These are phyloP conservation scores for Erythrophleum ivorense DNA, from an alignment of 331 rosid genomes.

Conservation along the genomic window DNA sequence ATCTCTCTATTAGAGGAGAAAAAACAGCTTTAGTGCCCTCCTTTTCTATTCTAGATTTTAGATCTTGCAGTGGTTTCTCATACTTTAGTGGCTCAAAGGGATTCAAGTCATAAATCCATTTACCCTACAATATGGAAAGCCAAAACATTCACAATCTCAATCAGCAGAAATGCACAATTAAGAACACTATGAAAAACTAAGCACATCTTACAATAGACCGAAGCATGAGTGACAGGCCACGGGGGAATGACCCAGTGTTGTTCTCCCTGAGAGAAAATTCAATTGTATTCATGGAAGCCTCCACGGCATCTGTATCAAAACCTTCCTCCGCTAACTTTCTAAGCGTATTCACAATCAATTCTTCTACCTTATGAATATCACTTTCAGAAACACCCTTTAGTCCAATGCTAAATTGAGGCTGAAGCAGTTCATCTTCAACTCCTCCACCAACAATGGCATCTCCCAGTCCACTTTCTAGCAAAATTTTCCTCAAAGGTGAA, in stretches of 20 bases:
- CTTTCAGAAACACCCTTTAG: conserved; percentile 86
- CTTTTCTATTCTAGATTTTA: conserved; percentile 80
- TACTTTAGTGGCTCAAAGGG: conserved; percentile 95
- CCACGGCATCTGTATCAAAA: conserved; percentile 84
- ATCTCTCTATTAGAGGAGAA: conserved; percentile 88
- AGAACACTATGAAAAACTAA: conserved; percentile 18
- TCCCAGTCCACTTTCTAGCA: conserved; percentile 93
- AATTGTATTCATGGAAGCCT: conserved; percentile 99
- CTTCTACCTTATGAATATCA: conserved; percentile 87
- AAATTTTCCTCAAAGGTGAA: conserved; percentile 89
- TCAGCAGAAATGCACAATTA: conserved; percentile 14
- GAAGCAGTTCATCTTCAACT: conserved; percentile 94
- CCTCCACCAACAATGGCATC: conserved; percentile 98
- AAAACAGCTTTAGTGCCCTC: conserved; percentile 92
- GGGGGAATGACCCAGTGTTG: conserved; percentile 98
- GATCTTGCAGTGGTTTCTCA: conserved; percentile 85
- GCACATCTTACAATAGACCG: conserved; percentile 81
- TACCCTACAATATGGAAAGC: conserved; percentile 65
- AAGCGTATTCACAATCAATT: conserved; percentile 66
- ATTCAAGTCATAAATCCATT: conserved; percentile 98
- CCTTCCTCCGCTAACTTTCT: conserved; percentile 83
- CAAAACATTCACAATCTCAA: conserved; percentile 33
- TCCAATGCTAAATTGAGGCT: conserved; percentile 94
- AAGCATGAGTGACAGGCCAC: conserved; percentile 94
- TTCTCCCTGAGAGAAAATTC: conserved; percentile 98